A percentile compares a stretch with the other conserved stretches of the same genome.
Conservation (phyloP, 2,329 filamentous ascomycete genomes). For the Fusarium domesticum region DNA sequence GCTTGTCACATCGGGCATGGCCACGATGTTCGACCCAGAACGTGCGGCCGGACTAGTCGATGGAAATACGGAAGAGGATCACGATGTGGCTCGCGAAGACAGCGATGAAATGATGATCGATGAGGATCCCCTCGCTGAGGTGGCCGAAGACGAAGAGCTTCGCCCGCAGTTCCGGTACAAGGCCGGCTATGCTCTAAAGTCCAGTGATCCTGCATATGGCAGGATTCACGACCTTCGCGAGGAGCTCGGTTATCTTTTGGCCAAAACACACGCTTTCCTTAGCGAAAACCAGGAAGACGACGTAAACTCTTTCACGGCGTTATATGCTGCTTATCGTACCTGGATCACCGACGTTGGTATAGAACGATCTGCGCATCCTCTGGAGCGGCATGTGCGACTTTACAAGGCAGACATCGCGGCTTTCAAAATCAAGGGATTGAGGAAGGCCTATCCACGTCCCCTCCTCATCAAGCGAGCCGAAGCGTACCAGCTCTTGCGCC, state of each 20-base stretch:
- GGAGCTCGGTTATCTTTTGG: constrained; percentile 74
- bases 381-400: constrained; percentile 81
- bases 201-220: constrained; percentile 57
- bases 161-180: constrained; percentile 86
- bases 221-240: constrained; percentile 79
- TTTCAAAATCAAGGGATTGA: constrained; percentile 89
- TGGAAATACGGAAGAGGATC: constrained; percentile 45
- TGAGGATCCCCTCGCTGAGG: constrained; percentile 57
- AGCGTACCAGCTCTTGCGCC: constrained; percentile 89
- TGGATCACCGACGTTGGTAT: constrained; percentile 99
- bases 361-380: constrained; percentile 87
- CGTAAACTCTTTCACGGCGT: constrained; percentile 87
- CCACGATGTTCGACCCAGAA: constrained; percentile 81
- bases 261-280: constrained; percentile 81
- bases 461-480: constrained; percentile 90
- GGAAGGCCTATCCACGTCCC: constrained; percentile 89
- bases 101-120: constrained; percentile 47
- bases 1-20: constrained; percentile 86
- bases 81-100: constrained; percentile 49
- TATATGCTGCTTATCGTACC: constrained; percentile 88
- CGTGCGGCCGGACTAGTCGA: constrained; percentile 57
- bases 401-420: constrained; percentile 84
- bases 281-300: constrained; percentile 87
- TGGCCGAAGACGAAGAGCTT: constrained; percentile 75
- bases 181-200: constrained; percentile 75